These are phyloP conservation scores for Rhytidhysteron rufulum DNA, from an alignment of 2,329 filamentous ascomycete genomes.

Conservation along the genomic window DNA sequence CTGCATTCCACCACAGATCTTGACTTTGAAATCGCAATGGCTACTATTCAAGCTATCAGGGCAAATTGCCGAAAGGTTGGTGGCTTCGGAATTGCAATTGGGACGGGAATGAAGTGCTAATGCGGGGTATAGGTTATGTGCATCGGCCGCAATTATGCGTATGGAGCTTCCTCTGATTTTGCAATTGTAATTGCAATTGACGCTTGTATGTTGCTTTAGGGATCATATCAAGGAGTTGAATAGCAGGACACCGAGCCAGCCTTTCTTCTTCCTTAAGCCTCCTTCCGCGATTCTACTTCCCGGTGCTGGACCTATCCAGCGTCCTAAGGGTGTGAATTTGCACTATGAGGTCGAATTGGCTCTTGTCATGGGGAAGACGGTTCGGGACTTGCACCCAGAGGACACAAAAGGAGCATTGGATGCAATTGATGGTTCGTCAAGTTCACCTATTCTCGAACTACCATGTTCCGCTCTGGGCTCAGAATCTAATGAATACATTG, in stretches of 20 bases:
- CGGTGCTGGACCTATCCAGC: conserved; percentile 71
- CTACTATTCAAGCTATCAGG: conserved; percentile 35
- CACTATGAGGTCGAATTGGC: conserved; percentile 96
- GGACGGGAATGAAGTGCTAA: background rate
- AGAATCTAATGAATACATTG: conserved; percentile 1
- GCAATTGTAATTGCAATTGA: background rate
- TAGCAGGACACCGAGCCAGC: conserved; percentile 82
- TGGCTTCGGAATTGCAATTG: conserved; percentile 4
- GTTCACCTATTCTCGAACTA: too few relatives aligned
- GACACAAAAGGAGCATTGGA: conserved; percentile 74
- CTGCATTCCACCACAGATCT: too few relatives aligned
- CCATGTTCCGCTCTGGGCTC: too few relatives aligned
- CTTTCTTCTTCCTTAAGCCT: conserved; percentile 99
- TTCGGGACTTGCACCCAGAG: conserved; percentile 71
- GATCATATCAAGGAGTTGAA: conserved; percentile 93
- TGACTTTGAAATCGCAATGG: too few relatives aligned
- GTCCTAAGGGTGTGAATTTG: conserved; percentile 76
- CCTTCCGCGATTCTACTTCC: conserved; percentile 79
- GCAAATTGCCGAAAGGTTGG: conserved; percentile 47
- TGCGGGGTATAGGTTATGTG: conserved; percentile 65
- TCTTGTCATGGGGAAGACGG: conserved; percentile 76
- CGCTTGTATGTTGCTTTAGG: conserved; percentile 43
- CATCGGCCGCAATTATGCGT: conserved; percentile 96
- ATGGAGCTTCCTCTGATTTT: conserved; percentile 33
- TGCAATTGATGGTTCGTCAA: conserved; percentile 67